Conservation (phyloP, 2,329 filamentous ascomycete genomes). For the Fusarium xylarioides region DNA sequence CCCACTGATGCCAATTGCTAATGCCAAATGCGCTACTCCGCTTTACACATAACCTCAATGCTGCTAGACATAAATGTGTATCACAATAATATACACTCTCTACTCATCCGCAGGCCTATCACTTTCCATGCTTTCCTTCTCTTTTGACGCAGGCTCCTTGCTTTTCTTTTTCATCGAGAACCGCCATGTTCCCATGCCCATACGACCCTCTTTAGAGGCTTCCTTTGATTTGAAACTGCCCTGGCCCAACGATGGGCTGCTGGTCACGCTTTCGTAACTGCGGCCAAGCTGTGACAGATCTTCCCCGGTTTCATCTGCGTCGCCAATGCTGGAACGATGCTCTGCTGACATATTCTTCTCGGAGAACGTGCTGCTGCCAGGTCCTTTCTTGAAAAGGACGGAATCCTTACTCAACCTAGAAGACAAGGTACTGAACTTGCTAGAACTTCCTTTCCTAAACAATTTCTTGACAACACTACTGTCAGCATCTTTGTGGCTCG, state of each 20-base stretch:
- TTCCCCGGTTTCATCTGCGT: slow-evolving; percentile 62
- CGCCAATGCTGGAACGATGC: slow-evolving; percentile 65
- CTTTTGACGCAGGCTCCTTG: slow-evolving; percentile 53
- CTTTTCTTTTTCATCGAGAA: slow-evolving; percentile 70
- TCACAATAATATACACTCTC: slow-evolving; percentile 4
- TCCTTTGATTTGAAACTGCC: slow-evolving; percentile 55
- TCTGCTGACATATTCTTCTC: slow-evolving; percentile 66
- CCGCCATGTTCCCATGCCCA: slow-evolving; percentile 61
- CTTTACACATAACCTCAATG: slow-evolving; percentile 1
- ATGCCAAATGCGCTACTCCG: slow-evolving; percentile 11
- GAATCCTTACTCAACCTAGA: slow-evolving; percentile 65
- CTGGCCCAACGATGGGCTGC: slow-evolving; percentile 65
- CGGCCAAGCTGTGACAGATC: slow-evolving; percentile 55
- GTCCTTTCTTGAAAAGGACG: slow-evolving; percentile 66
- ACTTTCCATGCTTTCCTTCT: slow-evolving; percentile 64
- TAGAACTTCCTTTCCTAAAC: slow-evolving; percentile 71
- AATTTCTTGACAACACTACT: slow-evolving; percentile 69
- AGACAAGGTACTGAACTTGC: slow-evolving; percentile 69
- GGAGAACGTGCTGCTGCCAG: slow-evolving; percentile 65
- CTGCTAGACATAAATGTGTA: background rate
- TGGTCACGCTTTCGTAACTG: slow-evolving; percentile 65
- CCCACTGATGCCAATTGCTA: slow-evolving; percentile 5
- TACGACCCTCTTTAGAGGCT: slow-evolving; percentile 56
- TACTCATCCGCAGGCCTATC: slow-evolving; percentile 51
- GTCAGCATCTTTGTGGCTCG: slow-evolving; percentile 60